A percentile compares a stretch with the other conserved stretches of the same genome.
Evolutionary conservation across 306 rosid genomes (phyloP).

Genomic region (Oxytropis ochrocephala): DNA sequence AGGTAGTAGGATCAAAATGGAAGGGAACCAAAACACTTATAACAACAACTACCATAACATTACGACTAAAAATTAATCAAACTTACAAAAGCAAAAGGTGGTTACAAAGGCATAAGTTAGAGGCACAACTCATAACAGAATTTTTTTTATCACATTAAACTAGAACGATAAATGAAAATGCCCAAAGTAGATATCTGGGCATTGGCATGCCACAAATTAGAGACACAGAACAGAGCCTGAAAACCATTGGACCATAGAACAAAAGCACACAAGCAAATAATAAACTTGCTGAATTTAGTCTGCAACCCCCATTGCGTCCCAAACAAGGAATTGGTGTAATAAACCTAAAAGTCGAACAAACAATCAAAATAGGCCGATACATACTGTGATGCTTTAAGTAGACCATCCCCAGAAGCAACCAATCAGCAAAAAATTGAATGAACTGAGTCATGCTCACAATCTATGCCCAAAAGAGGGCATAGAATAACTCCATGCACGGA

Average conservation of each 20-base stretch:
- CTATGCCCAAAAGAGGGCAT: too few species aligned
- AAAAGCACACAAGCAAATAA: background rate
- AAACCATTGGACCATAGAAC: background rate
- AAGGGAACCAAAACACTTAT: background rate
- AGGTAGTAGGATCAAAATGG: background rate
- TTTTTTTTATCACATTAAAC: background rate
- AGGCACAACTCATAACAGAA: background rate
- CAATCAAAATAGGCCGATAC: too few species aligned
- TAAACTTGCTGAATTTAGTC: background rate
- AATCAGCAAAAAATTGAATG: too few species aligned
- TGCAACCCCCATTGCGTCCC: too few species aligned
- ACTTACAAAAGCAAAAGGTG: background rate
- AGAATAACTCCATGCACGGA: too few species aligned
- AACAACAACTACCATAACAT: background rate
- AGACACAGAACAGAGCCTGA: background rate
- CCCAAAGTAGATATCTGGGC: background rate
- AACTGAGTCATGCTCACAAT: too few species aligned
- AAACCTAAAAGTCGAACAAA: too few species aligned
- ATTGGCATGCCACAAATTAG: background rate
- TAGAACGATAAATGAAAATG: background rate
- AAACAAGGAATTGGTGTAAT: too few species aligned
- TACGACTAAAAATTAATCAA: background rate
- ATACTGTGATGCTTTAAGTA: too few species aligned
- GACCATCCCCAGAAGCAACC: too few species aligned
- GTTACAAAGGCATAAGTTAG: background rate